Conservation (phyloP, 331 rosid species). For the Quercus lobata region DNA sequence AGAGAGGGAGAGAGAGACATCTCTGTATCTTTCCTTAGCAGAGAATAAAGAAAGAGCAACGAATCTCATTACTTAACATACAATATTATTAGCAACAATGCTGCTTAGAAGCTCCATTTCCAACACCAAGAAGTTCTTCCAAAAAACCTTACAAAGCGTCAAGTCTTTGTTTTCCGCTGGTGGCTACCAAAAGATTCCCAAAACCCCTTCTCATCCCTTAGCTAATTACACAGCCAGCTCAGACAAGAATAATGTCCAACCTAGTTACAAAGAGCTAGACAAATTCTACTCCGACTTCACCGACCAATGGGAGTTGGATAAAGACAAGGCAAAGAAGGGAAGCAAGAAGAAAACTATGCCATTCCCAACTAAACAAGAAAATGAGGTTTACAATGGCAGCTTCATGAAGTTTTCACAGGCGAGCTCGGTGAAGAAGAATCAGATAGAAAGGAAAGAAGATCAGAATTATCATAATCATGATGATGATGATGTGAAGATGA, state of each 20-base stretch:
- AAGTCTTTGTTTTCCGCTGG: constrained; percentile 56
- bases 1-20: background rate
- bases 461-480: background rate
- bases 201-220: constrained; percentile 35
- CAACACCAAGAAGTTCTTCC: constrained; percentile 72
- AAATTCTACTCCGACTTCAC: constrained; percentile 31
- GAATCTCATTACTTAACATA: constrained; percentile 6
- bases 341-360: constrained; percentile 25
- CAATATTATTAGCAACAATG: constrained; percentile 37
- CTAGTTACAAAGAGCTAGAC: constrained; percentile 34
- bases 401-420: constrained; percentile 15
- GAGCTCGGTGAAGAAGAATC: constrained; percentile 21
- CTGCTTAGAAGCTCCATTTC: constrained; percentile 61
- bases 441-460: constrained; percentile 26
- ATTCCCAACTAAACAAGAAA: constrained; percentile 22
- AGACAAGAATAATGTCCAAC: constrained; percentile 16
- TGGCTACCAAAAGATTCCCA: constrained; percentile 68
- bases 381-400: constrained; percentile 24
- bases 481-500: constrained; percentile 1
- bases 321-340: constrained; percentile 5
- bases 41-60: constrained; percentile 2
- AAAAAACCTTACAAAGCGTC: constrained; percentile 57
- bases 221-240: constrained; percentile 10
- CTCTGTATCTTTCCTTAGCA: constrained; percentile 14
- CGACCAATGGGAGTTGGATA: constrained; percentile 38